These are phyloP conservation scores for Boletus reticuloceps DNA, from an alignment of 768 basidiomycete genomes.

Conservation along the genomic window DNA sequence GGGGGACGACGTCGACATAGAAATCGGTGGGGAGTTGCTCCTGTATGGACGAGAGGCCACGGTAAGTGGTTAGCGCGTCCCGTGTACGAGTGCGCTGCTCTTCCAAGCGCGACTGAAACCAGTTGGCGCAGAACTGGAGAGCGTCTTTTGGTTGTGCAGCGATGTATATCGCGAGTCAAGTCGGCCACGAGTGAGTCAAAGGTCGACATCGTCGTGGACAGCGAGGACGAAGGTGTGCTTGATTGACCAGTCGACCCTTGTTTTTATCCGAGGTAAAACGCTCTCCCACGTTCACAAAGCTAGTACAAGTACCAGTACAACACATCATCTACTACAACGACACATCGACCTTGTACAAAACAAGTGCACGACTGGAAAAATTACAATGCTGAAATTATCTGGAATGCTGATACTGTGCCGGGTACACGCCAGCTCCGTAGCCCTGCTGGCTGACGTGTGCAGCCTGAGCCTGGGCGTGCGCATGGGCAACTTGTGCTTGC, in stretches of 20 bases:
- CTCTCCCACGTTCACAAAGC: slow-evolving; percentile 25
- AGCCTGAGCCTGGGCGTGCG: slow-evolving; percentile 39
- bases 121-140: slow-evolving; percentile 90
- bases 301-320: not conserved
- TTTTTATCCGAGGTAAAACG: slow-evolving; percentile 4
- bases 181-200: slow-evolving; percentile 83
- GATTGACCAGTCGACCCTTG: not conserved
- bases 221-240: slow-evolving; percentile 6
- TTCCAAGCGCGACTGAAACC: slow-evolving; percentile 88
- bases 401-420: slow-evolving; percentile 33
- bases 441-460: slow-evolving; percentile 30
- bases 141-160: slow-evolving; percentile 87
- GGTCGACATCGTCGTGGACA: slow-evolving; percentile 48
- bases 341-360: slow-evolving; percentile 8
- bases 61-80: slow-evolving; percentile 51
- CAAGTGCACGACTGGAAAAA: not conserved
- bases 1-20: slow-evolving; percentile 49
- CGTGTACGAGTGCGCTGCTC: slow-evolving; percentile 78
- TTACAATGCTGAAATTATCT: slow-evolving; percentile 14
- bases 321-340: too few relatives aligned
- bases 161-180: slow-evolving; percentile 80
- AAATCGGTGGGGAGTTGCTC: slow-evolving; percentile 57
- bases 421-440: slow-evolving; percentile 26
- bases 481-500: slow-evolving; percentile 39
- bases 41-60: slow-evolving; percentile 45